Base-by-base conservation (phyloP, 2,329 filamentous ascomycete species). In the Aspergillus sp. region DNA sequence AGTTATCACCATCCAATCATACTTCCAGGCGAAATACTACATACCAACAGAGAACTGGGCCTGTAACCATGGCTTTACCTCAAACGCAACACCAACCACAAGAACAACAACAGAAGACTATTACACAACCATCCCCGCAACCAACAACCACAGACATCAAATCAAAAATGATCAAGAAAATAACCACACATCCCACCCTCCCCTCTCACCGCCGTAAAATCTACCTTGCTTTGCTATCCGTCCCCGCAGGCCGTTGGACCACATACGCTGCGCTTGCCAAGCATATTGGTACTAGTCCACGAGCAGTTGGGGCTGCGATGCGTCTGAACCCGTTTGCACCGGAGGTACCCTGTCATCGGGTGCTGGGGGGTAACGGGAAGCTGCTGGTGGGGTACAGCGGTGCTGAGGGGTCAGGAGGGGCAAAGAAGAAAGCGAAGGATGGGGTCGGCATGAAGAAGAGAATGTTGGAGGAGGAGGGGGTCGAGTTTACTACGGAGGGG, bases 261-360 rank as follows among this genome's bases (percentile, higher is more conserved):
- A 94, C 91, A 0, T 96, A 97, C 77, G 89, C 85, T 3, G 81
- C 89, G 1, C 80, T 96, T 56, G 87, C 92, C 0, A 81, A 81
- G 8, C 84, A 89, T 60, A 82, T 94, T 15, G 75, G 80, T 10
- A 91, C 90, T 21, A 91, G 89, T 3, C 89, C 91, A 1, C 83
- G 91, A 45, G 91, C 91, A 0, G 86, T 95, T 5, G 91, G 91
- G 15, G 91, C 90, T 61, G 91, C 91, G 1, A 81, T 96, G 70
- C 84, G 89, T 17, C 80, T 78, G 38, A 96, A 96, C 72, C 91
- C 91, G 0, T 96, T 94, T 69, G 91, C 92, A 13, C 91, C 92
- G 0, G 83, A 86, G 36, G 89, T 94, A 4, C 92, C 91, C 1
- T 96, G 91, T 67, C 91, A 96, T 75, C 84, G 92, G 9, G 89